Percentiles rank a stretch among this genome's conserved stretches.
phyloP scores from a whole-genome alignment of 768 basidiomycete genomes.

The Pleurotus tuber-regium region DNA sequence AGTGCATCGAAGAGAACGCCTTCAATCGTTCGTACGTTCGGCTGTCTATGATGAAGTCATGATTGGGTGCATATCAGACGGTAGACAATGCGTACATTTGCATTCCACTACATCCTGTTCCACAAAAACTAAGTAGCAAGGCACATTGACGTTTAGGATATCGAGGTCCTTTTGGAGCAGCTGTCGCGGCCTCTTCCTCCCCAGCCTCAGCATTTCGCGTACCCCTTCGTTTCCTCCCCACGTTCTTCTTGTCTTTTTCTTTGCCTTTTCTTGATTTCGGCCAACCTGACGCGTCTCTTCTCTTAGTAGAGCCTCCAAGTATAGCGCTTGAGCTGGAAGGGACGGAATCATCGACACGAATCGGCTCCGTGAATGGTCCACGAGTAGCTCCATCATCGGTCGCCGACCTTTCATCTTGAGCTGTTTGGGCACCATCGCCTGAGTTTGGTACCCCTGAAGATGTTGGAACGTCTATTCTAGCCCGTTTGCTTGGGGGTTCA shows the following conservation, averaged over 20 bases:
- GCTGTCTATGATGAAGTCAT: slow-evolving; percentile 51
- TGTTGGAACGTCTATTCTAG: no score
- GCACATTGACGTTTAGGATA: slow-evolving; percentile 85
- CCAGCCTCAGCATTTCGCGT: slow-evolving; percentile 33
- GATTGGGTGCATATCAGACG: background rate
- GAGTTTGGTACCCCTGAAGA: no score
- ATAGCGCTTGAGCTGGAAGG: no score
- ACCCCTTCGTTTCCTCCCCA: slow-evolving; percentile 42
- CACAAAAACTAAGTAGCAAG: slow-evolving; percentile 86
- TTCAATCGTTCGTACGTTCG: slow-evolving; percentile 80
- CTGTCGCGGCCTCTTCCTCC: slow-evolving; percentile 20
- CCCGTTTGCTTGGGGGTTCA: no score
- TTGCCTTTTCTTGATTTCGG: slow-evolving; percentile 32
- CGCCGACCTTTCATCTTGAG: no score
- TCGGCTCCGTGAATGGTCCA: no score
- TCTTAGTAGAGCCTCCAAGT: no score
- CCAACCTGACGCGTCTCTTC: slow-evolving; percentile 16
- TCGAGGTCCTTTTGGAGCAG: slow-evolving; percentile 46
- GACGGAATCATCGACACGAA: no score
- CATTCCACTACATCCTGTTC: slow-evolving; percentile 91
- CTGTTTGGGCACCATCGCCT: no score
- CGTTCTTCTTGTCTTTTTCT: slow-evolving; percentile 34
- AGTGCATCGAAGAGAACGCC: slow-evolving; percentile 85
- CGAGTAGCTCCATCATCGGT: no score
- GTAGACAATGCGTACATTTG: slow-evolving; percentile 71